Conservation (phyloP, 2,329 filamentous ascomycete species). For the Myriosclerotinia duriaeana region DNA sequence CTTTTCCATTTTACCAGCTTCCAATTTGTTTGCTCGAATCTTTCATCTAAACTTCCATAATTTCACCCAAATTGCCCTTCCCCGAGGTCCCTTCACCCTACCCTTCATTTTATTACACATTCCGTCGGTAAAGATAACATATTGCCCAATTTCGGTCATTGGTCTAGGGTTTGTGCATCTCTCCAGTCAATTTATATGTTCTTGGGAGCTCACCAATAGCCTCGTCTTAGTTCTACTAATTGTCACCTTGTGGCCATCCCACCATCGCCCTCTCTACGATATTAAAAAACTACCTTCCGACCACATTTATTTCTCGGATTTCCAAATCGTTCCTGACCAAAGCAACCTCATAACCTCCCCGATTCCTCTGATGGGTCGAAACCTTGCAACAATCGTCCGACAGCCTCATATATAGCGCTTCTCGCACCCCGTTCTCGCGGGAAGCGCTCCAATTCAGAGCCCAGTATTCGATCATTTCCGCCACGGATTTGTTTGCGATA, state of each 20-base stretch:
- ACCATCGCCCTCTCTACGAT: slow-evolving; percentile 5
- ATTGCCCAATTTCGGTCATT: slow-evolving; percentile 2
- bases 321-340: background rate
- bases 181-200: slow-evolving; percentile 8
- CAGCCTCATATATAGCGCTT: slow-evolving; percentile 40
- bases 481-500: slow-evolving; percentile 19
- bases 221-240: slow-evolving; percentile 19
- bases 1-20: background rate
- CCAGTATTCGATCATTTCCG: slow-evolving; percentile 14
- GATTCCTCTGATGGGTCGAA: slow-evolving; percentile 38
- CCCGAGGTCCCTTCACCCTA: background rate
- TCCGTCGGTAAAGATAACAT: background rate
- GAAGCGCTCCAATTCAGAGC: slow-evolving; percentile 37
- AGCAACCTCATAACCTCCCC: background rate
- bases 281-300: background rate
- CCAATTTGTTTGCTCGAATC: background rate
- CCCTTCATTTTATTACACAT: background rate
- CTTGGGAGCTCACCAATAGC: slow-evolving; percentile 8
- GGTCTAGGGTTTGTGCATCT: slow-evolving; percentile 1
- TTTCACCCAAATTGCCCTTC: background rate
- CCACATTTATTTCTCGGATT: background rate
- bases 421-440: slow-evolving; percentile 38
- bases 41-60: slow-evolving; percentile 12
- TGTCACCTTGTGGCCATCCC: slow-evolving; percentile 16
- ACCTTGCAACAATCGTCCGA: slow-evolving; percentile 32